Evolutionary conservation across 129 eudicot genomes (phyloP), one percentile per base, ranked within the genome.

Genomic region (Flaveria trinervia): DNA sequence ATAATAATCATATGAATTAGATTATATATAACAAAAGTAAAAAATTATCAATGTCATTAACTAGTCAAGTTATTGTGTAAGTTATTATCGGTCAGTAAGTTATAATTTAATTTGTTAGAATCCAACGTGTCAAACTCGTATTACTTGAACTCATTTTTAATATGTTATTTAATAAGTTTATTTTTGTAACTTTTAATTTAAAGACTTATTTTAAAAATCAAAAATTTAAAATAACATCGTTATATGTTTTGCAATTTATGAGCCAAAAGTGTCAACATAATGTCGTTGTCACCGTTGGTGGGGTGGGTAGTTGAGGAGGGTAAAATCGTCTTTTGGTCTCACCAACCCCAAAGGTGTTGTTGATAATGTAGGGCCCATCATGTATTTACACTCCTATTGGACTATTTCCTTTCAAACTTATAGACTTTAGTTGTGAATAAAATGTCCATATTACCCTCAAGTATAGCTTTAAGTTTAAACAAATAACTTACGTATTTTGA

Each of bases 271-370:
- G 80, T 65, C 73, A 50, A 48, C 73, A 76, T 65, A 36, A 49
- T 76, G 80, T 76, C 80, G 50, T 65, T 50, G 17, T 76, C 65
- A 14, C 8, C 14, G 79, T 68, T 68, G 73, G 79, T 66, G 44
- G 67, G 7, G 43, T 52, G 56, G 74, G 66, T 77, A 0, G 80
- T 67, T 77, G 74, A 77, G 74, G 39, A 51, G 80, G 80, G 67
- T 23, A 51, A 16, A 15, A 20, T 77, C n/a, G 74, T 77, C 80
- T 52, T 66, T 74, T 51, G 2, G 0, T 33, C 73, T 52, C 74
- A 77, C 80, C 80, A 77, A 77, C 80, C 80, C 73, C 67, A 28
- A 52, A 17, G n/a, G 15, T 18, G 62, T 26, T 62, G 51, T 30
- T 64, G 17, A 28, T 46, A 72, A 26, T n/a, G 30, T 2, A 45